These are phyloP conservation scores for Rhizopus microsporus DNA, from an alignment of 371 early-diverging fungal genomes.

Conservation along the genomic window DNA sequence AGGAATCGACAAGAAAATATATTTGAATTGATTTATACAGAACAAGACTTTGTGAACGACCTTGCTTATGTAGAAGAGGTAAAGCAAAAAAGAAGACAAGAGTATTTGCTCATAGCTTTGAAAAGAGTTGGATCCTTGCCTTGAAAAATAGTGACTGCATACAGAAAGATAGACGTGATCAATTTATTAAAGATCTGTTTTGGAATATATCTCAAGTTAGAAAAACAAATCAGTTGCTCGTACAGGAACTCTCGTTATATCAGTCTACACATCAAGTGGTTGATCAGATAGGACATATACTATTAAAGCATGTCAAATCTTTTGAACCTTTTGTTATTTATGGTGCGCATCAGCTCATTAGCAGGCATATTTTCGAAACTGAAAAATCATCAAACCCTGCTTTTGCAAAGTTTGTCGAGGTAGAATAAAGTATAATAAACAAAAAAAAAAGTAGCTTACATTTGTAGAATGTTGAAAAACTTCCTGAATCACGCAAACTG, in stretches of 20 bases:
- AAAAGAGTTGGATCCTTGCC: constrained; percentile 72
- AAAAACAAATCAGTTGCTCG: constrained; percentile 67
- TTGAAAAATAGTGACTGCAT: constrained; percentile 53
- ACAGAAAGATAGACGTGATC: constrained; percentile 34
- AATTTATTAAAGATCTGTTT: constrained; percentile 79
- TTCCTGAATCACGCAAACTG: constrained; percentile 80
- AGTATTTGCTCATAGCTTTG: constrained; percentile 55
- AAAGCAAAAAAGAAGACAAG: constrained; percentile 55
- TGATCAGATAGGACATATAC: constrained; percentile 82
- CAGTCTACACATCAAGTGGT: constrained; percentile 76
- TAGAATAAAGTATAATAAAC: constrained; percentile 17
- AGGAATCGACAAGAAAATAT: constrained; percentile 87
- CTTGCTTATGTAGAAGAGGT: constrained; percentile 55
- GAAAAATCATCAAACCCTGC: constrained; percentile 68
- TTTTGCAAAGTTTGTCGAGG: constrained; percentile 76
- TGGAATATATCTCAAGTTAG: constrained; percentile 80
- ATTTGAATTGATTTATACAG: constrained; percentile 86
- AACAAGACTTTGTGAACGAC: constrained; percentile 88
- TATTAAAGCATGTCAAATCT: constrained; percentile 67
- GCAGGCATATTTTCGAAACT: constrained; percentile 77
- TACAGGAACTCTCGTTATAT: constrained; percentile 63
- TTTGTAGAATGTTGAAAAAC: constrained; percentile 46
- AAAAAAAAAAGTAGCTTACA: constrained; percentile 21
- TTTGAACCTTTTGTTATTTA: constrained; percentile 85
- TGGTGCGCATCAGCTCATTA: constrained; percentile 84